Evolutionary conservation across 352 stramenopile genomes (phyloP), one percentile per base, ranked within the genome.

Genomic region (Halophytophthora polymorphica): DNA sequence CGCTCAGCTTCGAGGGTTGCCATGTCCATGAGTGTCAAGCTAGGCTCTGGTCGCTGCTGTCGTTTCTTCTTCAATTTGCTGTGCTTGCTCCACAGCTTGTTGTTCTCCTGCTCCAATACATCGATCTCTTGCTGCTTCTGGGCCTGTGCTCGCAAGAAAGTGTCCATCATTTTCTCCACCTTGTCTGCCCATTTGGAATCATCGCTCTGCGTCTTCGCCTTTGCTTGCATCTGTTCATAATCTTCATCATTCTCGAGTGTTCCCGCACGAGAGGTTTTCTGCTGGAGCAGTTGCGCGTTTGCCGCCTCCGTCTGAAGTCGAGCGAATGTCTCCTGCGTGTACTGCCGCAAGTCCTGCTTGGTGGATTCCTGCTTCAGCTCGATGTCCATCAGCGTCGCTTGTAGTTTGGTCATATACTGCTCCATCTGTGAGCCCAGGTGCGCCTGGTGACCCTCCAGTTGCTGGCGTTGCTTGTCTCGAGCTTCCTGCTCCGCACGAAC

Each of bases 111-210:
- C 28, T 80, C 71, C 0, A 90, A 39, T 0, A 63, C 54, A 23
- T 83, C 69, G 31, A 88, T 77, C 38, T 86, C 74, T 8, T 86
- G 69, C 21, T 88, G 81, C 29, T 83, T 86, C 25, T 83, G 67
- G 1, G 71, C 53, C 45, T 88, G 76, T 6, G 69, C 63, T 12
- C 65, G 64, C 29, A 91, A 52, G 23, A 88, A 83, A 0, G 77
- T 78, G 21, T 86, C 69, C 49, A 88, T 67, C 38, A 90, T 55
- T 12, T 79, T 76, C 40, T 82, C 69, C n/a, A 85, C 56, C 28
- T 74, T 65, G n/a, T 74, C 61, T 1, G 59, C 59, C 49, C 65
- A 67, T 33, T 53, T 56, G 0, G 18, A 38, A 13, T 61, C 54
- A 6, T 64, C 45, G 6, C 35, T 54, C 37, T 54, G 60, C 14